phyloP scores from a whole-genome alignment of 176 grass and related monocot species.

The Musa itinerans region DNA sequence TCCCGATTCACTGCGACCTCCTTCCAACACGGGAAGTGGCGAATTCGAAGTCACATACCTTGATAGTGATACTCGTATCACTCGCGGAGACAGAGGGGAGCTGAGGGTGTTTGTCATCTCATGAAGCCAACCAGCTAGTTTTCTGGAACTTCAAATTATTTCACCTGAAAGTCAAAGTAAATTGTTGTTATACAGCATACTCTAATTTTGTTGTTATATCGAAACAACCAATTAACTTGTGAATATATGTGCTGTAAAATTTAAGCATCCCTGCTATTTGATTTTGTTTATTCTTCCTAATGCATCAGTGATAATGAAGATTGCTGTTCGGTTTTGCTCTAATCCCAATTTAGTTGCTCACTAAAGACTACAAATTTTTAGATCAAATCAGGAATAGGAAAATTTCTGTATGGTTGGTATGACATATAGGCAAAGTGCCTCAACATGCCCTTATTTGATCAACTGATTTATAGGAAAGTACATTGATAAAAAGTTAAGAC shows the following conservation, averaged over 20 bases:
- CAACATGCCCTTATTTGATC: too few relatives aligned
- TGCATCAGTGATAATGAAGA: background rate
- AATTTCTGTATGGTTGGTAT: too few relatives aligned
- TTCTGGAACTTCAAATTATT: too few relatives aligned
- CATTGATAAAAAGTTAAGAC: too few relatives aligned
- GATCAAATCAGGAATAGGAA: too few relatives aligned
- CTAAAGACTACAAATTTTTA: too few relatives aligned
- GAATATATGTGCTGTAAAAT: background rate
- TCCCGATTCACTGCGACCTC: constrained; percentile 56
- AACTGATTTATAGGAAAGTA: too few relatives aligned
- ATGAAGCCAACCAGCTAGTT: constrained; percentile 16
- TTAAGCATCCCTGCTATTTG: background rate
- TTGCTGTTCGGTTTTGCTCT: too few relatives aligned
- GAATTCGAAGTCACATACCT: constrained; percentile 92
- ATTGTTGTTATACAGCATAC: too few relatives aligned
- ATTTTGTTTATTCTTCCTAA: background rate
- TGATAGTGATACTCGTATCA: constrained; percentile 66
- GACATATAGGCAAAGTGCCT: too few relatives aligned
- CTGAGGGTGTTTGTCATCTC: constrained; percentile 86
- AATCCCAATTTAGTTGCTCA: too few relatives aligned
- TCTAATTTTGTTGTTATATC: background rate
- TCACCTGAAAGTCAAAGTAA: too few relatives aligned
- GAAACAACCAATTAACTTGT: background rate
- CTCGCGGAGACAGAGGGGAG: constrained; percentile 70
- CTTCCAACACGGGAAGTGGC: constrained; percentile 63